Evolutionary conservation across 1,284 basidiomycete genomes (phyloP).

Genomic region (Leucocoprinus gongylophorus): DNA sequence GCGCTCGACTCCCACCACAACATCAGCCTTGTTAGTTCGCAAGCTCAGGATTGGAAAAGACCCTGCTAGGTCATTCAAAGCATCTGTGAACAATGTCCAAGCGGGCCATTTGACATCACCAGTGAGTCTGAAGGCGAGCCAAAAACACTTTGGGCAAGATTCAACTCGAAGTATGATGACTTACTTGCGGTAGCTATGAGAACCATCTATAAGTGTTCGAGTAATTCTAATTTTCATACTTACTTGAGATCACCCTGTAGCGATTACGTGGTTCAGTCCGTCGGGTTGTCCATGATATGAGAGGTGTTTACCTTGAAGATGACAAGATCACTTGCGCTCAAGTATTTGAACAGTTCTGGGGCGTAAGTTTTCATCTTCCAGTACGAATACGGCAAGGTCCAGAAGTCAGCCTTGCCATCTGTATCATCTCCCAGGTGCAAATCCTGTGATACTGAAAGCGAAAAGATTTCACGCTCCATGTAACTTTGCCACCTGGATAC

Average conservation of each 20-base stretch:
- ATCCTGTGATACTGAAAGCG: slow-evolving; percentile 62
- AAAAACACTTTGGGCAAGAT: background rate
- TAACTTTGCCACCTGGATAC: slow-evolving; percentile 71
- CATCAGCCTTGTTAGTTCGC: slow-evolving; percentile 95
- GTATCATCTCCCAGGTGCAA: slow-evolving; percentile 50
- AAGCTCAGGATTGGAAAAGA: slow-evolving; percentile 78
- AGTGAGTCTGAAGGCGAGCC: slow-evolving; percentile 56
- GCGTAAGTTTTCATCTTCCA: slow-evolving; percentile 69
- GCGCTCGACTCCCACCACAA: slow-evolving; percentile 73
- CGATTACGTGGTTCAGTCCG: background rate
- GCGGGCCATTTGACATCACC: slow-evolving; percentile 88
- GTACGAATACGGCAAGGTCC: slow-evolving; percentile 81
- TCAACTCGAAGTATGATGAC: slow-evolving; percentile 19
- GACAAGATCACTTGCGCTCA: slow-evolving; percentile 71
- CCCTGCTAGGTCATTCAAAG: slow-evolving; percentile 77
- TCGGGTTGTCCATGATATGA: background rate
- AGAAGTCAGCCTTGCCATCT: slow-evolving; percentile 57
- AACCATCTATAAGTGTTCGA: background rate
- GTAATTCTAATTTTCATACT: slow-evolving; percentile 20
- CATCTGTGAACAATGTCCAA: slow-evolving; percentile 71
- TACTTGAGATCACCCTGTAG: slow-evolving; percentile 82
- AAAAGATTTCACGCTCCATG: slow-evolving; percentile 64
- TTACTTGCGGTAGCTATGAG: slow-evolving; percentile 71
- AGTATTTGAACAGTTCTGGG: slow-evolving; percentile 48
- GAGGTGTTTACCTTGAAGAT: slow-evolving; percentile 71